Evolutionary conservation across 2,329 filamentous ascomycete genomes (phyloP).

Genomic region (Sordariomycetes sp.): DNA sequence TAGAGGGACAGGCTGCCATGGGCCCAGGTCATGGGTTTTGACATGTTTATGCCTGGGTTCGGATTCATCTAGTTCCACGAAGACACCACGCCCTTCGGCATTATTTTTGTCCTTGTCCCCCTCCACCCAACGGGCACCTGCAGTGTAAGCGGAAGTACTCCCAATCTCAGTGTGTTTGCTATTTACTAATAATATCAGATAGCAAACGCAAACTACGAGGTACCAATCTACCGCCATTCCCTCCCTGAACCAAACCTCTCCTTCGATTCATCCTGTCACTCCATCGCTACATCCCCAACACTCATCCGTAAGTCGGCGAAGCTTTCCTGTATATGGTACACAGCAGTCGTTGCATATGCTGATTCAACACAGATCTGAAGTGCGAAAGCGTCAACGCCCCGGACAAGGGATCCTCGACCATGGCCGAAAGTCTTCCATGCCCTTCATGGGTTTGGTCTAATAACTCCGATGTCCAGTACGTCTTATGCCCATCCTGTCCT

Average conservation of each 20-base stretch:
- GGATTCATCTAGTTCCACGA: too few species aligned
- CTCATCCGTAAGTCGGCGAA: neutral
- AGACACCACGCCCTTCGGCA: too few species aligned
- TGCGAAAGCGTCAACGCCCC: neutral
- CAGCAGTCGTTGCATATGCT: neutral
- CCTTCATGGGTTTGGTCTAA: slow-evolving; percentile 6
- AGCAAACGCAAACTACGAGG: too few species aligned
- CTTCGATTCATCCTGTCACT: neutral
- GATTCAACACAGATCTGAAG: neutral
- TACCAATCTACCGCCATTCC: too few species aligned
- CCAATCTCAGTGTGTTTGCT: too few species aligned
- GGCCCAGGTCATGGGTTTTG: too few species aligned
- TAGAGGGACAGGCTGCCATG: too few species aligned
- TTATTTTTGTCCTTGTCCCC: too few species aligned
- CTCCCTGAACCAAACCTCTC: neutral
- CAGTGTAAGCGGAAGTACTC: too few species aligned
- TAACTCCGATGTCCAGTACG: slow-evolving; percentile 8
- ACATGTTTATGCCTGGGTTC: too few species aligned
- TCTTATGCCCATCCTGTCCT: neutral
- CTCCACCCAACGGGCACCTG: too few species aligned
- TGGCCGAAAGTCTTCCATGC: slow-evolving; percentile 2
- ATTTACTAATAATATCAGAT: too few species aligned
- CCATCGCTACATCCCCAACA: neutral
- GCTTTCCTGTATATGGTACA: neutral
- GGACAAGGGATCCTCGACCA: neutral